Conservation (phyloP, 2,329 filamentous ascomycete genomes). For the Chaetomiaceae sp. region DNA sequence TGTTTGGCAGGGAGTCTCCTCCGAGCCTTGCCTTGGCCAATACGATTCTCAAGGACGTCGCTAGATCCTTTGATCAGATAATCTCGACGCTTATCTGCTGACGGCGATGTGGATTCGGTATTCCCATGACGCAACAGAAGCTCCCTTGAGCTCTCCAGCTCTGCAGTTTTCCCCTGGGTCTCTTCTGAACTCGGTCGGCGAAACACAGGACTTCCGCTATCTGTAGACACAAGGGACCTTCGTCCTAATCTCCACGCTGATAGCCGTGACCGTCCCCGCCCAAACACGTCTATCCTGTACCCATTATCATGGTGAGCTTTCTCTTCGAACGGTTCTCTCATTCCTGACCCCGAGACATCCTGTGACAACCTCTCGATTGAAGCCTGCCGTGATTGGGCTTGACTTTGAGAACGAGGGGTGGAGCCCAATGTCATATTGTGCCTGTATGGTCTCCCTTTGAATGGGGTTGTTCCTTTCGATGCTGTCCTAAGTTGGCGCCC, state of each 20-base stretch:
- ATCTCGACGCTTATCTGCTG: background rate
- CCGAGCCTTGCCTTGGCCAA: too few relatives aligned
- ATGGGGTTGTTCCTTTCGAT: background rate
- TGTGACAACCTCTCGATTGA: background rate
- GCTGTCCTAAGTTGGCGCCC: background rate
- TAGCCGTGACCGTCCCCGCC: slow-evolving; percentile 15
- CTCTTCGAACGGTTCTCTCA: background rate
- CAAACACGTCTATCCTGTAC: slow-evolving; percentile 8
- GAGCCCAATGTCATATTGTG: background rate
- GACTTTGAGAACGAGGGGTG: background rate
- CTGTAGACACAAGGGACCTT: slow-evolving; percentile 2
- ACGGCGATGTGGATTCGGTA: background rate
- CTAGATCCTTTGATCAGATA: background rate
- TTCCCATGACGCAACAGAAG: background rate
- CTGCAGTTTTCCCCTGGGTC: too few relatives aligned
- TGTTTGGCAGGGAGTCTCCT: background rate
- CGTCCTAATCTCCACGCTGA: slow-evolving; percentile 16
- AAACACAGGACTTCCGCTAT: slow-evolving; percentile 6
- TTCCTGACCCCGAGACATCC: background rate
- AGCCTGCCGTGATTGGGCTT: background rate
- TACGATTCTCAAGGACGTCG: background rate
- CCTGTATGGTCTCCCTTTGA: slow-evolving; percentile 3
- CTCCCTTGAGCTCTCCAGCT: background rate
- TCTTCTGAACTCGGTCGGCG: background rate
- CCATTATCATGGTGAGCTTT: slow-evolving; percentile 8